Conservation (phyloP, 192 early-diverging fungal species). For the Rhizophagus clarus region DNA sequence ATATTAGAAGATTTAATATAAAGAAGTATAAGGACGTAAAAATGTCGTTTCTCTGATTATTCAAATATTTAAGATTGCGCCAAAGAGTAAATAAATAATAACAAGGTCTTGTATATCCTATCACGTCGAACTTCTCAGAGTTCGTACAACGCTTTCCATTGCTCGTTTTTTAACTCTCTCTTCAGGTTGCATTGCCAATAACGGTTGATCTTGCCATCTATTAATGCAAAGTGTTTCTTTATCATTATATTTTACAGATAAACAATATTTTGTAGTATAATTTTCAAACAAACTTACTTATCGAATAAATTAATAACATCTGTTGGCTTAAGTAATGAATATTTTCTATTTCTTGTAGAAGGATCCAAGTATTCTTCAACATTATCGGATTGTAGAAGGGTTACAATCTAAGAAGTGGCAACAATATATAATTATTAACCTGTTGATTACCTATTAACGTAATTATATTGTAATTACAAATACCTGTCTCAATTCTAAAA, state of each 20-base stretch:
- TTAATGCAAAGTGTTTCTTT: not conserved
- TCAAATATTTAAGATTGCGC: no score
- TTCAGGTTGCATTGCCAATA: not conserved
- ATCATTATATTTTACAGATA: not conserved
- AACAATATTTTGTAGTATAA: not conserved
- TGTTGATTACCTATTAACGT: not conserved
- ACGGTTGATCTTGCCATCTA: constrained; percentile 14
- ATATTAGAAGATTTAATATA: no score
- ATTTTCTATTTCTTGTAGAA: constrained; percentile 62
- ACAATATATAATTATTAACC: not conserved
- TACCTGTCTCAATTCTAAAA: constrained; percentile 77
- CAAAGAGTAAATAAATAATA: no score
- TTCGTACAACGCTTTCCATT: constrained; percentile 19
- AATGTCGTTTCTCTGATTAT: no score
- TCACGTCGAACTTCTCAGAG: constrained; percentile 4
- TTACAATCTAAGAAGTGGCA: constrained; percentile 54
- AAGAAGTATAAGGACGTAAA: no score
- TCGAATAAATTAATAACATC: constrained; percentile 74
- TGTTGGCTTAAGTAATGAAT: constrained; percentile 60
- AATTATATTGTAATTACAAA: not conserved
- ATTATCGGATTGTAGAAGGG: constrained; percentile 66
- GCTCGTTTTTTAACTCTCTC: constrained; percentile 21
- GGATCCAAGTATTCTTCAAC: constrained; percentile 77
- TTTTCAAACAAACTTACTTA: constrained; percentile 64
- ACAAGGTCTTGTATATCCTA: constrained; percentile 17